Evolutionary conservation across 1,284 basidiomycete genomes (phyloP), one percentile per base, ranked within the genome.

Genomic region (Fomitopsis palustris): DNA sequence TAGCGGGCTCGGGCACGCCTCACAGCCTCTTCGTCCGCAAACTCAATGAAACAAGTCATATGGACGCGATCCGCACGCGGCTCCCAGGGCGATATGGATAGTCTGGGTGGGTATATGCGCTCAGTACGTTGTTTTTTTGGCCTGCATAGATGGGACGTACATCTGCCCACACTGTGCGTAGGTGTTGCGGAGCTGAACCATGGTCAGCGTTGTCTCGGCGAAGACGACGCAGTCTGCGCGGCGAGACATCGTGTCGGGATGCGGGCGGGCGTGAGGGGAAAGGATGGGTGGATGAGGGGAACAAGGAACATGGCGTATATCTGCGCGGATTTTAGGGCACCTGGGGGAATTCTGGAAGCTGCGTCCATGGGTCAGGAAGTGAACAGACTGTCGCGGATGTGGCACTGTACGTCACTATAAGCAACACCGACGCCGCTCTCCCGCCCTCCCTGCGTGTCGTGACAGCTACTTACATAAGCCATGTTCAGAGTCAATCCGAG

Each of bases 111-210:
- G 37, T 70, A 67, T 55, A 70, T 60, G 56, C 64, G 56, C 23
- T 29, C 17, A 39, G 29, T 23, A 38, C 12, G 45, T 23, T 7
- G 5, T 17, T 21, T 21, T 19, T 19, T 33, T n/a, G 10, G 6
- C 29, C 1, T 7, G 19, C 27, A 10, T 2, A 23, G 25, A 49
- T 19, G n/a, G 4, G 4, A 69, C 73, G 59, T 58, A 78, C 78
- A 77, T 77, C 63, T 73, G 67, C 33, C 75, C 76, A 55, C 70
- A 75, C n/a, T 56, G 56, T 9, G 65, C 62, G 63, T 77, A 72
- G 4, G 69, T 62, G 4, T 67, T 57, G 17, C 66, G 67, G 14
- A 77, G 60, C n/a, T 74, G 69, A 9, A 62, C 62, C 12, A 65
- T 61, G 0, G 64, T 53, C 10, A 65, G 61, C 49, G 64, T 58